Evolutionary conservation across 2,329 filamentous ascomycete genomes (phyloP).

Genomic region (Seiridium cupressi): DNA sequence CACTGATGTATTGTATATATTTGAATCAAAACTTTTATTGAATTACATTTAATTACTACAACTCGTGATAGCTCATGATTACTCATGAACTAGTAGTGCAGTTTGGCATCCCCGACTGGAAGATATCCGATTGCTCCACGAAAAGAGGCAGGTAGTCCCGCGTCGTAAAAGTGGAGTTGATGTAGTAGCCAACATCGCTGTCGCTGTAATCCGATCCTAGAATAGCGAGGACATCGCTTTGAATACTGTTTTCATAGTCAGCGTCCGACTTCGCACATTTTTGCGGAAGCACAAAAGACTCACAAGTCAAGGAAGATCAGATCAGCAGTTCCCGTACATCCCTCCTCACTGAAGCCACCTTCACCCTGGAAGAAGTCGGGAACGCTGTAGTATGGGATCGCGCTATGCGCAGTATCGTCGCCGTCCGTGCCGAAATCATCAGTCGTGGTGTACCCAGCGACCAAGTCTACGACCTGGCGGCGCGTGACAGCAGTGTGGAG

Average conservation of each 20-base stretch:
- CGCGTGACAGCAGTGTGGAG: constrained; percentile 37
- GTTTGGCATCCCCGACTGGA: constrained; percentile 32
- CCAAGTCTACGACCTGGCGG: constrained; percentile 44
- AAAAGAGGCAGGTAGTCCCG: constrained; percentile 39
- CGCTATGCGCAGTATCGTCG: constrained; percentile 52
- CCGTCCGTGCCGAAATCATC: constrained; percentile 57
- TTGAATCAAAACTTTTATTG: too few species aligned
- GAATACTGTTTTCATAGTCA: constrained; percentile 26
- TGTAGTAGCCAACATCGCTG: constrained; percentile 35
- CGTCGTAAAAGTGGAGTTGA: constrained; percentile 36
- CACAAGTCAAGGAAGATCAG: constrained; percentile 53
- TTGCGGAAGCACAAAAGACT: constrained; percentile 14
- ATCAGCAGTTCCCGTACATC: constrained; percentile 45
- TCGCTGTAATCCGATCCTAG: constrained; percentile 34
- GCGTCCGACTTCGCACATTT: too few species aligned
- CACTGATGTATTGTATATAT: too few species aligned
- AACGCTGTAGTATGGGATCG: constrained; percentile 43
- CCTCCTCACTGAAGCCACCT: constrained; percentile 43
- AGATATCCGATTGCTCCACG: constrained; percentile 29
- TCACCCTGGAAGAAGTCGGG: constrained; percentile 50
- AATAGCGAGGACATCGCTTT: constrained; percentile 32
- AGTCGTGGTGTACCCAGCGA: constrained; percentile 51
- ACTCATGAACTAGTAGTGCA: constrained; percentile 23
- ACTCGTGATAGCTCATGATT: too few species aligned
- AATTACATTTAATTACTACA: too few species aligned